Conservation (phyloP, 2,329 filamentous ascomycete genomes). For the Aspergillus calidoustus region DNA sequence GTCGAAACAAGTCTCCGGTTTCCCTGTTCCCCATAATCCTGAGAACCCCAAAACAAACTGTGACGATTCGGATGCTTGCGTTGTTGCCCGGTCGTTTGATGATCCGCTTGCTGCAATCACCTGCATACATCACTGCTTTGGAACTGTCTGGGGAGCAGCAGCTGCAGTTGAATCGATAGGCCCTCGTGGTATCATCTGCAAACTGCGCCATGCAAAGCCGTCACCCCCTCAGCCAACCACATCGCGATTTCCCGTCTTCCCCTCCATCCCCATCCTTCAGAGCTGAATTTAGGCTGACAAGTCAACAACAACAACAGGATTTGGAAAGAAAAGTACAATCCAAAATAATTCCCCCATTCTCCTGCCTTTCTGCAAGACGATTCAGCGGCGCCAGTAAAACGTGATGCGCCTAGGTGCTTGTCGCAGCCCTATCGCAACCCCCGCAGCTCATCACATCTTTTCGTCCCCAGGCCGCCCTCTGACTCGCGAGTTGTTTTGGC, state of each 20-base stretch:
- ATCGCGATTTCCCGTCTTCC: constrained; percentile 13
- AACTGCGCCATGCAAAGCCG: constrained; percentile 23
- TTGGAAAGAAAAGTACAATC: constrained; percentile 94
- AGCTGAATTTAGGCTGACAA: constrained; percentile 27
- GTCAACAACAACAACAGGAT: constrained; percentile 66
- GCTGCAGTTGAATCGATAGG: constrained; percentile 28
- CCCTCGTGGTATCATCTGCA: constrained; percentile 19
- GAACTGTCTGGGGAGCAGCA: constrained; percentile 17
- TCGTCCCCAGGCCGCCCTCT: not conserved
- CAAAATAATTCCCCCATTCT: constrained; percentile 37
- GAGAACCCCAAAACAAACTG: constrained; percentile 6
- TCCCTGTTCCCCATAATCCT: constrained; percentile 9
- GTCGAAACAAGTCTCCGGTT: constrained; percentile 42
- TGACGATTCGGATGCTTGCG: constrained; percentile 8
- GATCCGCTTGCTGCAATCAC: constrained; percentile 17
- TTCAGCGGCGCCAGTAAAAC: not conserved
- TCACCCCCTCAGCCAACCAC: constrained; percentile 27
- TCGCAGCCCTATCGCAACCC: constrained; percentile 1
- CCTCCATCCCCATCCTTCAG: not conserved
- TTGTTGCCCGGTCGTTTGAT: constrained; percentile 11
- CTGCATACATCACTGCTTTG: constrained; percentile 20
- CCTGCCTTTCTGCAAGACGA: constrained; percentile 1
- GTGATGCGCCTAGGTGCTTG: not conserved
- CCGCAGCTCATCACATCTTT: not conserved
- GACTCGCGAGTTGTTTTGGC: not conserved